Evolutionary conservation across 176 grass and related monocot genomes (phyloP), one percentile per base, ranked within the genome.

Genomic region (Elymus sibiricus): DNA sequence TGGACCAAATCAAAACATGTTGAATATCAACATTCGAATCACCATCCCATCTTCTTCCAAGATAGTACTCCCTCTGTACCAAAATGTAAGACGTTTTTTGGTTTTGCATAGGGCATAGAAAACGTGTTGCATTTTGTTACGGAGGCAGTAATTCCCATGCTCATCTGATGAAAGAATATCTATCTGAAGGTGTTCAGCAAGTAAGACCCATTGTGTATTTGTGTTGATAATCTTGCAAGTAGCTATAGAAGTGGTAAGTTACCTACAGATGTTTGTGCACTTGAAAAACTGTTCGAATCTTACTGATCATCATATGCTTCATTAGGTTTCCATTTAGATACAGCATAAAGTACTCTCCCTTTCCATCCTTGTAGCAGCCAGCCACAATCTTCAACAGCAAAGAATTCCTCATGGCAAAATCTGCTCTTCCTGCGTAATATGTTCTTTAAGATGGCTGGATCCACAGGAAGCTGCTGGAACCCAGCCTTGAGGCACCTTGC

Each of bases 361-460:
- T 91, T 91, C 89, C 89, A 94, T 53, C 89, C 89, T 27, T 91
- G 81, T 49, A 89, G 55, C 55, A 94, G 14, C 92, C 89, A 89
- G 1, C 78, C 55, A 1, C 38, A 68, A 78, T 94, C 89, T 81
- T 84, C 86, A 9, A 74, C 51, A 6, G 91, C 76, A 60, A 84
- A 53, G 79, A 91, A 91, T 19, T 89, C 89, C 26, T 94, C 42
- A 22, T 94, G 89, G 53, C 89, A 91, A 31, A 28, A 4, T 7
- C 1, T 7, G 51, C 5, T 7, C 17, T 7, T 21, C 16, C 6
- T 21, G 1, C 5, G 17, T 55, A 55, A 19, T 6, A 43, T 43
- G 0, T 12, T 47, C 13, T 47, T 47, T 15, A 84, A 42, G 70
- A 94, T 88, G 55, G 38, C 51, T 37, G 63, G 32, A 60, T 91